Percentiles rank a stretch among this genome's conserved stretches.
Conservation (phyloP, 2,329 filamentous ascomycete genomes). For the Epichloe brachyelytri region DNA sequence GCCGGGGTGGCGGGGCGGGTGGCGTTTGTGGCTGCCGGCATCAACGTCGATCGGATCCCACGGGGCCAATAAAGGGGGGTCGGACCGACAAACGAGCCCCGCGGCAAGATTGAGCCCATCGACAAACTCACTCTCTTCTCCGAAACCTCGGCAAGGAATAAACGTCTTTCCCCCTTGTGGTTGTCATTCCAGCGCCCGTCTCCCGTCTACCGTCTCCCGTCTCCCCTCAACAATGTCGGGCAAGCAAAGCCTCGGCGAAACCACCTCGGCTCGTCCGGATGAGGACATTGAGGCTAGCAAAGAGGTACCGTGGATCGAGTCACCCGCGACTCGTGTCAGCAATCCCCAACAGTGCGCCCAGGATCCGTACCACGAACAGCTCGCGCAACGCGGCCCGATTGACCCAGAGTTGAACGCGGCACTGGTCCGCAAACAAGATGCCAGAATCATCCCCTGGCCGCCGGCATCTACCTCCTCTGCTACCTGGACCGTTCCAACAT, state of each 20-base stretch:
- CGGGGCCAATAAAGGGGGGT: no score
- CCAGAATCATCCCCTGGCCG: slow-evolving; percentile 49
- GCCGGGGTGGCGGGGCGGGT: not conserved
- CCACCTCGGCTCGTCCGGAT: not conserved
- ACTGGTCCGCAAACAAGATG: slow-evolving; percentile 37
- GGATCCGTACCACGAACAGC: not conserved
- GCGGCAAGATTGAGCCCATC: no score
- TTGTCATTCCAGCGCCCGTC: no score
- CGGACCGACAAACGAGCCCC: not conserved
- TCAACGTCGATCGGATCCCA: not conserved
- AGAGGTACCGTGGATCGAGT: not conserved
- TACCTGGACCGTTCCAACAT: slow-evolving; percentile 59
- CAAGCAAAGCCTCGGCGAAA: not conserved
- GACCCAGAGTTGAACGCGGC: not conserved
- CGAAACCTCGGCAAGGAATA: no score
- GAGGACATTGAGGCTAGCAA: not conserved
- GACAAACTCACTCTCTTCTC: no score
- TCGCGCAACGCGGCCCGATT: not conserved
- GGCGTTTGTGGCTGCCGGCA: not conserved
- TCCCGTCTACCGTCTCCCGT: no score
- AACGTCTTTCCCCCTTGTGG: no score
- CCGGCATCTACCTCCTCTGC: slow-evolving; percentile 51
- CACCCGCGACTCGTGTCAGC: no score
- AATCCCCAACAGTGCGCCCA: not conserved
- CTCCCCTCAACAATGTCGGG: not conserved